These are phyloP conservation scores for Malassezia globosa DNA, from an alignment of 1,284 basidiomycete genomes.

Conservation along the genomic window DNA sequence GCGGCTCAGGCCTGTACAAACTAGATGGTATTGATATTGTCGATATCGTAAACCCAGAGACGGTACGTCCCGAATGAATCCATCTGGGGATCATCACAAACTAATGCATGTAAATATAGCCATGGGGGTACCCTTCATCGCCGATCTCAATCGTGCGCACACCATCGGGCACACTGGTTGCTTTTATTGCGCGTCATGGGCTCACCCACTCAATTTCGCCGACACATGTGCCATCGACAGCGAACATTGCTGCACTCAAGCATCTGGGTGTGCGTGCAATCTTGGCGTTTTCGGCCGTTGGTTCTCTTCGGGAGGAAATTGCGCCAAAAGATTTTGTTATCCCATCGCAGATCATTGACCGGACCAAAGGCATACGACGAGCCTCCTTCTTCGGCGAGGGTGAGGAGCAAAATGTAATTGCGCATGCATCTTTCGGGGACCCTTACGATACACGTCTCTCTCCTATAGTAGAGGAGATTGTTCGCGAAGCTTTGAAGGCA, in stretches of 20 bases:
- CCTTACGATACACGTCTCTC: constrained; percentile 39
- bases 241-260: constrained; percentile 93
- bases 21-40: constrained; percentile 37
- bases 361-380: constrained; percentile 80
- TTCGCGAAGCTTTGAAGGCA: constrained; percentile 20
- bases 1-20: constrained; percentile 44
- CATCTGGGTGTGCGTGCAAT: constrained; percentile 76
- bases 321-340: constrained; percentile 64
- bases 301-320: constrained; percentile 88
- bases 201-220: constrained; percentile 55
- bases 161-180: constrained; percentile 63
- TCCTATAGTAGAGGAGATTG: constrained; percentile 28
- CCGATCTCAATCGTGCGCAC: constrained; percentile 78
- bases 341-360: constrained; percentile 86
- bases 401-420: constrained; percentile 60
- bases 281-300: constrained; percentile 89
- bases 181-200: constrained; percentile 87
- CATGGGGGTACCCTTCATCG: constrained; percentile 85
- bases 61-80: constrained; percentile 20
- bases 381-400: constrained; percentile 71
- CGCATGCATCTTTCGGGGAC: constrained; percentile 87
- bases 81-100: too few relatives aligned
- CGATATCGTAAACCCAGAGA: constrained; percentile 31
- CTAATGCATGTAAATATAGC: too few relatives aligned
- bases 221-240: constrained; percentile 56